Evolutionary conservation across 495 filamentous ascomycete genomes (phyloP), one percentile per base, ranked within the genome.

Genomic region (Daldinia childiae): DNA sequence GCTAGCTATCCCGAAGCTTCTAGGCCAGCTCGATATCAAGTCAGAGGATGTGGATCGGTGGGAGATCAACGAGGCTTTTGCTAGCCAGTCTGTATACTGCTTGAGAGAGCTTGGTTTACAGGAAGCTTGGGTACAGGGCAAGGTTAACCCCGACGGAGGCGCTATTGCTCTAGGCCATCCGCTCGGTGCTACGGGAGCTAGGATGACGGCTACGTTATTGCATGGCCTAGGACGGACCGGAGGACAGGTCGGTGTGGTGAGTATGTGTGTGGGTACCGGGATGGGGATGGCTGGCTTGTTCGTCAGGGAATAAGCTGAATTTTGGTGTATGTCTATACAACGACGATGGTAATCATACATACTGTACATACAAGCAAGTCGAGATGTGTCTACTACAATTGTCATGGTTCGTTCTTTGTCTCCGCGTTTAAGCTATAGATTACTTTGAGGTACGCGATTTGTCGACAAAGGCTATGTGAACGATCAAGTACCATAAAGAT

Each of bases 61-160:
- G 93, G 94, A 98, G 85, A 90, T 98, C 78, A 98, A 97, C 79
- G 94, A 97, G 85, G 94, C 94, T 19, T 98, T 97, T 81, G 94
- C 94, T 4, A 92, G 90, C 60, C 94, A 98, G 82, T 90, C 92
- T 12, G 77, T 97, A 9, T 92, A 96, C 82, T 95, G 91, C 75
- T 77, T 93, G 36, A 81, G 92, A 71, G 86, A 90, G 79, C 81
- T 97, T 17, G 92, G 92, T 0, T 77, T 93, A 29, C 86, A 90
- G 73, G 74, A 79, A 64, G 82, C 68, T 8, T 87, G 89, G 82
- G 85, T 85, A 70, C 79, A 86, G 69, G 86, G 85, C 3, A 86
- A 84, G 82, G 90, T 98, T 1, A 98, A 98, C 81, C 93, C 93
- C 11, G 93, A 95, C 64, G 94, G 94, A 66, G 94, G 94, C 68